Evolutionary conservation across 352 stramenopile genomes (phyloP).

Genomic region (Globisporangium sylvaticum): DNA sequence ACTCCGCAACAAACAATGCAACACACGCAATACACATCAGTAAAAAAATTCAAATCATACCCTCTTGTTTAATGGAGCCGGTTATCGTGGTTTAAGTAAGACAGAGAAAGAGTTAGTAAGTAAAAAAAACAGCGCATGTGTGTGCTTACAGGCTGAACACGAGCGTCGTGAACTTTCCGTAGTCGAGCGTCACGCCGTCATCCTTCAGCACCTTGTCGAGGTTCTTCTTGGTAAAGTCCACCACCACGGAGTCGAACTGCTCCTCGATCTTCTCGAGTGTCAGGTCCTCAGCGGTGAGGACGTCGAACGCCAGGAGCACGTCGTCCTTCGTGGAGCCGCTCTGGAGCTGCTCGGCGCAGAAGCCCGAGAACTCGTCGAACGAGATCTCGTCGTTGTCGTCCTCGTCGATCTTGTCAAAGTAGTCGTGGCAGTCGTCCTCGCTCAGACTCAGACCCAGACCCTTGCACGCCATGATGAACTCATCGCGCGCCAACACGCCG

Average conservation of each 20-base stretch:
- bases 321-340: slow-evolving; percentile 81
- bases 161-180: slow-evolving; percentile 71
- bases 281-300: slow-evolving; percentile 68
- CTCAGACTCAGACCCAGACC: slow-evolving; percentile 81
- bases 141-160: slow-evolving; percentile 72
- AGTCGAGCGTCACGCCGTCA: slow-evolving; percentile 60
- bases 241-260: slow-evolving; percentile 67
- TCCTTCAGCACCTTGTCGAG: slow-evolving; percentile 40
- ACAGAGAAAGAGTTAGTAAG: background rate
- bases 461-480: slow-evolving; percentile 91
- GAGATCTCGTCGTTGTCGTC: slow-evolving; percentile 83
- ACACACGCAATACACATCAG: slow-evolving; percentile 14
- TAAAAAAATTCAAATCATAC: slow-evolving; percentile 27
- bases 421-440: slow-evolving; percentile 85
- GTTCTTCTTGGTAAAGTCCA: slow-evolving; percentile 84
- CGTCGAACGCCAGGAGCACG: slow-evolving; percentile 77
- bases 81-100: slow-evolving; percentile 11
- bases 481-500: slow-evolving; percentile 77
- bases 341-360: slow-evolving; percentile 87
- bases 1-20: background rate
- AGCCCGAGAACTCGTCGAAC: slow-evolving; percentile 83
- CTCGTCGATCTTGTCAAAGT: slow-evolving; percentile 85
- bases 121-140: background rate
- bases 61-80: slow-evolving; percentile 10
- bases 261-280: slow-evolving; percentile 77